These are phyloP conservation scores for Bisporella sp. DNA, from an alignment of 2,329 filamentous ascomycete genomes.

Conservation along the genomic window DNA sequence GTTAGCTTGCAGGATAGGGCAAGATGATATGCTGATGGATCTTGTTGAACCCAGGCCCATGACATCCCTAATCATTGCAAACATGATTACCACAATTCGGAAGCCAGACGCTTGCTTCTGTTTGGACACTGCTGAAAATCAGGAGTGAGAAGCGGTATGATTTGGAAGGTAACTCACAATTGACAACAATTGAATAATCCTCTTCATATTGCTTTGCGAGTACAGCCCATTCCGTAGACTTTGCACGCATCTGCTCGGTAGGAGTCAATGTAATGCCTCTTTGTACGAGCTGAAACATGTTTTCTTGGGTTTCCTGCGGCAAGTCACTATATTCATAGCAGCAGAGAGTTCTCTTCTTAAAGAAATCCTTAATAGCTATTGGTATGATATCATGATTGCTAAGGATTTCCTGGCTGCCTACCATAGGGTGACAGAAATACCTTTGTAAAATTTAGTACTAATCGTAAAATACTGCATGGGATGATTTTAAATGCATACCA, in stretches of 20 bases:
- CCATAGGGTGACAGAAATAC: constrained; percentile 24
- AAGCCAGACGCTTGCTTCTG: constrained; percentile 29
- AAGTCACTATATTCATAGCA: constrained; percentile 36
- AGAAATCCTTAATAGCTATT: constrained; percentile 28
- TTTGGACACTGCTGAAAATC: constrained; percentile 22
- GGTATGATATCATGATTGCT: constrained; percentile 29
- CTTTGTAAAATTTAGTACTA: constrained; percentile 2
- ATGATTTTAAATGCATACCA: constrained; percentile 28
- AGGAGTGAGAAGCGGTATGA: background rate
- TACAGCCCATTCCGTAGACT: constrained; percentile 37
- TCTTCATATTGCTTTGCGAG: constrained; percentile 35
- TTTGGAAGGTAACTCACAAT: constrained; percentile 20
- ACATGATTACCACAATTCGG: constrained; percentile 28
- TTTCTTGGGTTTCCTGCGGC: constrained; percentile 35
- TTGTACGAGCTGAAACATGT: constrained; percentile 40
- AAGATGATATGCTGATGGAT: background rate
- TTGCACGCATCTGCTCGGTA: constrained; percentile 40
- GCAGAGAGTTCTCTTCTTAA: constrained; percentile 33
- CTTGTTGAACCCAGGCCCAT: constrained; percentile 5
- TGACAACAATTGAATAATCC: constrained; percentile 33
- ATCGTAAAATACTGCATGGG: background rate
- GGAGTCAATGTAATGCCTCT: constrained; percentile 36
- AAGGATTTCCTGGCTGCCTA: constrained; percentile 15
- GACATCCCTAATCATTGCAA: constrained; percentile 28
- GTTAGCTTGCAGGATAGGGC: constrained; percentile 24